phyloP scores from a whole-genome alignment of 1,284 basidiomycete species.

The Polyporus tsugae region DNA sequence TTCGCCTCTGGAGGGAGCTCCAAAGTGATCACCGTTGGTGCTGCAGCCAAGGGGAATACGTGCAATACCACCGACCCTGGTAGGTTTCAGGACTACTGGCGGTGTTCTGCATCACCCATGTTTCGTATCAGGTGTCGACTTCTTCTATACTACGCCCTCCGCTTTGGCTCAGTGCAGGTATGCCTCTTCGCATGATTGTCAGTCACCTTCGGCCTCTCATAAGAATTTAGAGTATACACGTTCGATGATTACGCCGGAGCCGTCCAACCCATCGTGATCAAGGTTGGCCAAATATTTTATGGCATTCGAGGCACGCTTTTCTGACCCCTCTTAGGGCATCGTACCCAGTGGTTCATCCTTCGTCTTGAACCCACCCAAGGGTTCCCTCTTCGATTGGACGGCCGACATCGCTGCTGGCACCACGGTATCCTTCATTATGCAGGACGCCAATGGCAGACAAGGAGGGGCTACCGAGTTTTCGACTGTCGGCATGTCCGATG shows the following conservation, averaged over 20 bases:
- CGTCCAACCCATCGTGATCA: slow-evolving; percentile 65
- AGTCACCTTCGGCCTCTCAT: background rate
- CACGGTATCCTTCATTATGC: slow-evolving; percentile 66
- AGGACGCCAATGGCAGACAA: slow-evolving; percentile 60
- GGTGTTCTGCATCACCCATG: background rate
- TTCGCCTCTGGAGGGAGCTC: slow-evolving; percentile 72
- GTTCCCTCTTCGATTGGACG: slow-evolving; percentile 62
- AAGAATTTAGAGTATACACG: slow-evolving; percentile 53
- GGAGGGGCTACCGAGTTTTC: slow-evolving; percentile 66
- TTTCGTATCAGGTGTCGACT: slow-evolving; percentile 47
- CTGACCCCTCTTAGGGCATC: slow-evolving; percentile 53
- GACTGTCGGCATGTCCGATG: slow-evolving; percentile 57
- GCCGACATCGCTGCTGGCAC: slow-evolving; percentile 67
- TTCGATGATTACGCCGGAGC: slow-evolving; percentile 61
- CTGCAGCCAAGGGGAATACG: slow-evolving; percentile 50
- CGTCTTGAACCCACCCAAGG: slow-evolving; percentile 53
- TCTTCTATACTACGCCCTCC: slow-evolving; percentile 57
- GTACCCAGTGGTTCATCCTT: slow-evolving; percentile 69
- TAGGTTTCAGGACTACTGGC: slow-evolving; percentile 34
- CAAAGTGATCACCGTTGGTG: slow-evolving; percentile 56
- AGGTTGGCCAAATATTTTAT: slow-evolving; percentile 48
- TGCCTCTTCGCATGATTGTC: slow-evolving; percentile 16
- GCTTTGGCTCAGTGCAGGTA: slow-evolving; percentile 73
- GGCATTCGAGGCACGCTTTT: background rate
- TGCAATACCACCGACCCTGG: slow-evolving; percentile 62